A percentile compares a stretch with the other conserved stretches of the same genome.
Conservation (phyloP, 768 basidiomycete genomes). For the Tubosaeta brunneosetosa region DNA sequence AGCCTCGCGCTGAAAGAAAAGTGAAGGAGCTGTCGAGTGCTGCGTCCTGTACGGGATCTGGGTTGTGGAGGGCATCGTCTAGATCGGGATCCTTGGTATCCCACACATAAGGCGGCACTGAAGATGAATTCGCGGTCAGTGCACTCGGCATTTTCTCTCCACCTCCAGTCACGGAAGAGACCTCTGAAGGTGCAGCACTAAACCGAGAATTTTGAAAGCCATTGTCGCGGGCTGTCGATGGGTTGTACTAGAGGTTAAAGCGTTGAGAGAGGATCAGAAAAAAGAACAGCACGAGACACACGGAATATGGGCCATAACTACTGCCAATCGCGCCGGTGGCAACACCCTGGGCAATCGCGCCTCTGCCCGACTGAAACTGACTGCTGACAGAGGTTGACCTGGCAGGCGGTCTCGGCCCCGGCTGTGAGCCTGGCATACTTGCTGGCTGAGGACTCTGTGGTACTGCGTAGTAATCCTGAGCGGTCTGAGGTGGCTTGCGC, state of each 20-base stretch:
- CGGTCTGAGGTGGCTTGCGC: slow-evolving; percentile 40
- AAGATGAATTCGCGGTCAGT: slow-evolving; percentile 45
- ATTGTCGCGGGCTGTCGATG: slow-evolving; percentile 37
- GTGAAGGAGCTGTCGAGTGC: slow-evolving; percentile 57
- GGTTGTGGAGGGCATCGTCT: slow-evolving; percentile 89
- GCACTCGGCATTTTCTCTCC: slow-evolving; percentile 31
- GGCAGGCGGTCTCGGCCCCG: slow-evolving; percentile 21
- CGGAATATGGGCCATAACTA: slow-evolving; percentile 86
- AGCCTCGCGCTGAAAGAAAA: slow-evolving; percentile 77
- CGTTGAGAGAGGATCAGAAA: slow-evolving; percentile 1
- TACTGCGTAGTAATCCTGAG: slow-evolving; percentile 61
- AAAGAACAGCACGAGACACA: slow-evolving; percentile 32
- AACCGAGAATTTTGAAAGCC: slow-evolving; percentile 52
- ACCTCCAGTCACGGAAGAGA: slow-evolving; percentile 34
- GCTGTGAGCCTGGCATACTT: slow-evolving; percentile 27
- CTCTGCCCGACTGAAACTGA: slow-evolving; percentile 37
- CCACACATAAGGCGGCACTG: slow-evolving; percentile 71
- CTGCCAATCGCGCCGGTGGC: slow-evolving; percentile 74
- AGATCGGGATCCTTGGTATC: slow-evolving; percentile 78
- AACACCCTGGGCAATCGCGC: slow-evolving; percentile 70
- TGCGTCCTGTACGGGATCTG: slow-evolving; percentile 68
- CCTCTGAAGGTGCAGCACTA: slow-evolving; percentile 50
- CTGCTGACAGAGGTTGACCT: slow-evolving; percentile 27
- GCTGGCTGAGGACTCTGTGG: slow-evolving; percentile 54
- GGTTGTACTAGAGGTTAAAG: slow-evolving; percentile 47